Conservation (phyloP, 148 eudicot genomes). For the Silene latifolia region DNA sequence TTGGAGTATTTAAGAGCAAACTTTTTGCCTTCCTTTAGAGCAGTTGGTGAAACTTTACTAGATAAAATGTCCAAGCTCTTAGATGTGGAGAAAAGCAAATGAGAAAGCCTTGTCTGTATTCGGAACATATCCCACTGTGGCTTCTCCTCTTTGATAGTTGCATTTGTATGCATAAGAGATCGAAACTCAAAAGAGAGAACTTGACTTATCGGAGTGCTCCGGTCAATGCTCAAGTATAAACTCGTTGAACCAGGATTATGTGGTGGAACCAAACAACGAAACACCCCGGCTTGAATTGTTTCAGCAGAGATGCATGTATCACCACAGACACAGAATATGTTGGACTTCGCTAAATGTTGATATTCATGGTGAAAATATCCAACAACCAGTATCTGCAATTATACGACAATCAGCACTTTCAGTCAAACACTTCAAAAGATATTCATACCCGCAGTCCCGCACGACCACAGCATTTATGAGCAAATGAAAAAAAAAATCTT, state of each 20-base stretch:
- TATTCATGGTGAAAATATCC: slow-evolving; percentile 62
- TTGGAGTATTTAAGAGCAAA: slow-evolving; percentile 51
- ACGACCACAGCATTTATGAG: background rate
- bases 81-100: slow-evolving; percentile 77
- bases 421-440: slow-evolving; percentile 4
- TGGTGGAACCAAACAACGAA: slow-evolving; percentile 68
- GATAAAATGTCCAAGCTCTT: slow-evolving; percentile 58
- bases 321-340: slow-evolving; percentile 63
- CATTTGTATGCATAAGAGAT: slow-evolving; percentile 30
- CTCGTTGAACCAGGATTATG: slow-evolving; percentile 59
- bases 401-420: slow-evolving; percentile 1
- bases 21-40: slow-evolving; percentile 59
- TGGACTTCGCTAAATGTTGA: slow-evolving; percentile 44
- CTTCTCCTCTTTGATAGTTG: slow-evolving; percentile 30
- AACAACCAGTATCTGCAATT: slow-evolving; percentile 73
- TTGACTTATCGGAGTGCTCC: slow-evolving; percentile 70
- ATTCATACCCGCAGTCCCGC: background rate
- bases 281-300: slow-evolving; percentile 69
- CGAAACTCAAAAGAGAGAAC: slow-evolving; percentile 66
- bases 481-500: background rate
- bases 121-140: slow-evolving; percentile 54
- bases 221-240: slow-evolving; percentile 74
- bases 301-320: slow-evolving; percentile 60
- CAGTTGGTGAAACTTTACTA: slow-evolving; percentile 39
- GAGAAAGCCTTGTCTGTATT: slow-evolving; percentile 75